Conservation (phyloP, 2,329 filamentous ascomycete genomes). For the Scedosporium aurantiacum region DNA sequence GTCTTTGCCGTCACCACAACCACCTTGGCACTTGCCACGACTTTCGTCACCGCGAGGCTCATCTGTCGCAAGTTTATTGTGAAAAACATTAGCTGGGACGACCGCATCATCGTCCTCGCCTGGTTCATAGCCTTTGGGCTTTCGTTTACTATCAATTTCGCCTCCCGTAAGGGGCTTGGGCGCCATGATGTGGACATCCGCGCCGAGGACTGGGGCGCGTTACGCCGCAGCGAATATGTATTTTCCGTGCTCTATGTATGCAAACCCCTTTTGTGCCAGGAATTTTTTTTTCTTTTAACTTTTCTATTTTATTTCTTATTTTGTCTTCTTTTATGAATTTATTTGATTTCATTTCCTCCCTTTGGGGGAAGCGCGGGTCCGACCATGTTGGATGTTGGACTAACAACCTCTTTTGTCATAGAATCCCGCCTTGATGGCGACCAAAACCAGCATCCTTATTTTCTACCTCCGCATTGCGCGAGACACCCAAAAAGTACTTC, state of each 20-base stretch:
- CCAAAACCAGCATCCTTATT: slow-evolving; percentile 83
- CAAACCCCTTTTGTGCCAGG: slow-evolving; percentile 4
- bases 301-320: background rate
- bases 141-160: slow-evolving; percentile 55
- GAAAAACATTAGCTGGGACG: slow-evolving; percentile 60
- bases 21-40: slow-evolving; percentile 57
- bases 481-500: slow-evolving; percentile 64
- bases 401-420: slow-evolving; percentile 20
- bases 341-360: too few relatives aligned
- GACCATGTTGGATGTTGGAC: too few relatives aligned
- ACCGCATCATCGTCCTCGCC: slow-evolving; percentile 69
- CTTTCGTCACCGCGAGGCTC: slow-evolving; percentile 67
- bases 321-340: background rate
- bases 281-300: background rate
- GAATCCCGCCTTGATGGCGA: slow-evolving; percentile 83
- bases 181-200: slow-evolving; percentile 52
- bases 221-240: slow-evolving; percentile 52
- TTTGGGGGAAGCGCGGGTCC: too few relatives aligned
- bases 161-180: slow-evolving; percentile 55
- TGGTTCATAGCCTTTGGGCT: slow-evolving; percentile 64
- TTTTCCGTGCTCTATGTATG: slow-evolving; percentile 53
- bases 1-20: slow-evolving; percentile 61
- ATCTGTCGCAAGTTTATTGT: slow-evolving; percentile 65
- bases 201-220: slow-evolving; percentile 29
- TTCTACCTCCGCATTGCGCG: slow-evolving; percentile 81